Base-by-base conservation (phyloP, 2,329 filamentous ascomycete species). In the Talaromyces albobiverticillius region DNA sequence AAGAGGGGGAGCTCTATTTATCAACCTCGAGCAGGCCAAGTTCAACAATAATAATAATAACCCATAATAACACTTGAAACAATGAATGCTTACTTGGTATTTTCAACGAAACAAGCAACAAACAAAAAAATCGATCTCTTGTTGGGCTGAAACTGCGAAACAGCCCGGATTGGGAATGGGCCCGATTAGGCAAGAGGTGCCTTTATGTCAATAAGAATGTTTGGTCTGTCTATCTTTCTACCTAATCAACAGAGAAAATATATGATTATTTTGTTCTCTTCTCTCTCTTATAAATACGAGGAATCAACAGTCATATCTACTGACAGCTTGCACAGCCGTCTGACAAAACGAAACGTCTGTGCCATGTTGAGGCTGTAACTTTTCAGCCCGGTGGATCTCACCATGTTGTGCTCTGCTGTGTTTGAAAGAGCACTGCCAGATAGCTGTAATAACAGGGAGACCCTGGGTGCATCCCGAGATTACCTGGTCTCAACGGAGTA, bases 1-100 rank as follows among this genome's bases (percentile, higher is more conserved):
- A 14, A 38, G 7, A 13, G 29, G 26, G n/a, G 11, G 20, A 43
- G 18, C 10, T 4, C 25, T 50, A 50, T 42, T 50, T 41, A 36
- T n/a, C n/a, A n/a, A n/a, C n/a, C n/a, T 16, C n/a, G 13, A 34
- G 31, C 31, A 34, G n/a, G n/a, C 5, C 13, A 34, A 3, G 5
- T 6, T 4, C 31, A 34, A 10, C 32, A 36, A 16, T 3, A 36
- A 16, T 8, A 18, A 8, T 25, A 49, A 20, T 16, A 8, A 16
- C n/a, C 25, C 41, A 42, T 25, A 23, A 42, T 36, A n/a, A 36
- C 32, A 16, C 36, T 2, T 8, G 36, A 40, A 40, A 51, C 48
- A 51, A 51, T 18, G 48, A 42, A 51, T 51, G 23, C 47, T 26
- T 18, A 36, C 32, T 13, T 36, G 11, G 32, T 36, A 16, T 16